Evolutionary conservation across 2,329 filamentous ascomycete species (phyloP), one percentile per base, ranked within the genome.

Genomic region (Aspergillus sp.): DNA sequence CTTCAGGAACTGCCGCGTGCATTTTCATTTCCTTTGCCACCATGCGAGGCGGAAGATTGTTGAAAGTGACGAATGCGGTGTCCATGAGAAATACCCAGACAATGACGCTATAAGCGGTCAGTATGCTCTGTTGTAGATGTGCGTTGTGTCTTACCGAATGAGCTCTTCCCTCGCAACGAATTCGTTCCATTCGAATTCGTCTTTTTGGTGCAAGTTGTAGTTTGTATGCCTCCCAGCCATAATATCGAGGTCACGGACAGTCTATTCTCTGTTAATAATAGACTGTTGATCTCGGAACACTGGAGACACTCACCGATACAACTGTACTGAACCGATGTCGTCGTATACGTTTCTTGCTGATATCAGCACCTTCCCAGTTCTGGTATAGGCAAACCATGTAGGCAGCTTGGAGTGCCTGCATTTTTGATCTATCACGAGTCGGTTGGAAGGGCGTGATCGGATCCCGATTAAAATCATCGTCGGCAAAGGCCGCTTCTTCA

Each of bases 21-120:
- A 72, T 70, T 30, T 62, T 69, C 68, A 73, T 69, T 52, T 74
- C 72, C 47, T 68, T 68, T 40, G 73, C 66, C 0, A 71, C 66
- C 65, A 74, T 69, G 11, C 72, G 62, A n/a, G 71, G 71, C 1
- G 72, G 72, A 0, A 70, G 52, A 35, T 75, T 75, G 59, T 74
- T 73, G 58, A 74, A 74, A 11, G 73, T 73, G 24, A 72, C 65
- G 48, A 74, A 75, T 0, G 69, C 69, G 0, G 71, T 68, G 47
- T 75, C 72, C 11, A 75, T 53, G 4, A 74, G 54, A 22, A 72
- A 72, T 4, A 72, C 64, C 62, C 64, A 74, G 2, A 64, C 56
- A 30, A 73, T 66, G 1, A 57, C n/a, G 8, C 60, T 60, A 16
- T 35, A 7, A 20, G 4, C 14, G 38, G 11, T 41, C 16, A 41